A percentile compares a stretch with the other conserved stretches of the same genome.
These are phyloP conservation scores for Hyaloscypha hepaticicola DNA, from an alignment of 495 filamentous ascomycete genomes.

Conservation along the genomic window DNA sequence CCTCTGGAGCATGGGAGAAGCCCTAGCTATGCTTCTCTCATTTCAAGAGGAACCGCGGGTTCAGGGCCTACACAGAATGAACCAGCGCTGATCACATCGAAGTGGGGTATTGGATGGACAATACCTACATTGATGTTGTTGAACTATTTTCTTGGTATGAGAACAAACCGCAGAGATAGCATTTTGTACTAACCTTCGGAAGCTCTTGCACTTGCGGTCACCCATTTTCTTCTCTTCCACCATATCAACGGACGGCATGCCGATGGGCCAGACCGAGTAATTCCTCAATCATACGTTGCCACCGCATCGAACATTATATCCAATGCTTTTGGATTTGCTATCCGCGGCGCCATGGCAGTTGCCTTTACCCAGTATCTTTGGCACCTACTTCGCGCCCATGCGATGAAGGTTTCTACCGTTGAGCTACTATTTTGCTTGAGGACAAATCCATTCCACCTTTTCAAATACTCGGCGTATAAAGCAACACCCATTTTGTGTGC, in stretches of 20 bases:
- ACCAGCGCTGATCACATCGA: conserved; percentile 20
- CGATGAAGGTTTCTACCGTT: conserved; percentile 27
- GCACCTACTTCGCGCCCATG: conserved; percentile 14
- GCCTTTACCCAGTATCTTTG: conserved; percentile 27
- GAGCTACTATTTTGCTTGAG: conserved; percentile 21
- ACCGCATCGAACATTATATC: conserved; percentile 26
- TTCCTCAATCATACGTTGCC: conserved; percentile 20
- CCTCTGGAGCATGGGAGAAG: not conserved
- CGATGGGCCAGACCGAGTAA: conserved; percentile 16
- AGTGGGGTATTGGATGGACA: conserved; percentile 24
- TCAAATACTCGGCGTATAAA: conserved; percentile 7
- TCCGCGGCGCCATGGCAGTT: conserved; percentile 10
- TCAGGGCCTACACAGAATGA: conserved; percentile 9
- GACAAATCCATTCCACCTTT: conserved; percentile 18
- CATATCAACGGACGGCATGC: conserved; percentile 14
- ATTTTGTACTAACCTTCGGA: not conserved
- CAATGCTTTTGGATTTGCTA: conserved; percentile 18
- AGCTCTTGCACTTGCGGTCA: conserved; percentile 22
- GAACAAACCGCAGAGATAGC: not conserved
- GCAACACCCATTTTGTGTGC: conserved; percentile 15
- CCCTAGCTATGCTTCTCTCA: not conserved
- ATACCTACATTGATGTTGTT: conserved; percentile 21
- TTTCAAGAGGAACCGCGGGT: not conserved
- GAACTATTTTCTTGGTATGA: conserved; percentile 17
- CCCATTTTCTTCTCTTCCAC: conserved; percentile 19